Conservation (phyloP, 805 yeast species). For the Teunomyces tritomae region DNA sequence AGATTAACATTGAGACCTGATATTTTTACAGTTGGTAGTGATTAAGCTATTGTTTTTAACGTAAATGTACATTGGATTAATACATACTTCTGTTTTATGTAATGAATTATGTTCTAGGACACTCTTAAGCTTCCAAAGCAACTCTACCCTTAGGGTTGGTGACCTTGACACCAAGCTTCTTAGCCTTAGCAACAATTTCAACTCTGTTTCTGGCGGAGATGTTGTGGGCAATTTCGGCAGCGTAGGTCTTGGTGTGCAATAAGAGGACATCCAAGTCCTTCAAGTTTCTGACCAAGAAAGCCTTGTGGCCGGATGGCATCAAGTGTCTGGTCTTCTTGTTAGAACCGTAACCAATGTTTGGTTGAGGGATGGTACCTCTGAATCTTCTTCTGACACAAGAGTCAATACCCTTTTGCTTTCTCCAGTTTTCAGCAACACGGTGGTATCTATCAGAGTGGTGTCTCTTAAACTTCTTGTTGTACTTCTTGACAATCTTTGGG, state of each 20-base stretch:
- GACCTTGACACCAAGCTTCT: constrained; percentile 96
- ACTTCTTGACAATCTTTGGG: constrained; percentile 99
- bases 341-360: constrained; percentile 99
- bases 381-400: constrained; percentile 99
- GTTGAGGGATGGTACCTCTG: constrained; percentile 99
- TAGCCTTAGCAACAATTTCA: constrained; percentile 92
- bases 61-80: constrained; percentile 3
- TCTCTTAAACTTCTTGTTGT: constrained; percentile 98
- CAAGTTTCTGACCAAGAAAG: constrained; percentile 87
- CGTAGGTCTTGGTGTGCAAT: constrained; percentile 97
- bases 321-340: constrained; percentile 97
- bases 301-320: constrained; percentile 97
- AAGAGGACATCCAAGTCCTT: constrained; percentile 92
- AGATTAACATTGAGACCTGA: no score
- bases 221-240: constrained; percentile 99
- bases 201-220: constrained; percentile 98
- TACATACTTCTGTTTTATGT: constrained; percentile 2
- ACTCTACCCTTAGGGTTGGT: constrained; percentile 99
- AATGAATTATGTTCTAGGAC: background rate
- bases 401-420: constrained; percentile 99
- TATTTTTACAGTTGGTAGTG: no score
- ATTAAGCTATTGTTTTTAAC: background rate
- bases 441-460: constrained; percentile 99
- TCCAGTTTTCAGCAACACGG: constrained; percentile 99
- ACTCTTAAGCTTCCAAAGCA: constrained; percentile 87